These are phyloP conservation scores for Syzygium aqueum DNA, from an alignment of 345 rosid species.

Conservation along the genomic window DNA sequence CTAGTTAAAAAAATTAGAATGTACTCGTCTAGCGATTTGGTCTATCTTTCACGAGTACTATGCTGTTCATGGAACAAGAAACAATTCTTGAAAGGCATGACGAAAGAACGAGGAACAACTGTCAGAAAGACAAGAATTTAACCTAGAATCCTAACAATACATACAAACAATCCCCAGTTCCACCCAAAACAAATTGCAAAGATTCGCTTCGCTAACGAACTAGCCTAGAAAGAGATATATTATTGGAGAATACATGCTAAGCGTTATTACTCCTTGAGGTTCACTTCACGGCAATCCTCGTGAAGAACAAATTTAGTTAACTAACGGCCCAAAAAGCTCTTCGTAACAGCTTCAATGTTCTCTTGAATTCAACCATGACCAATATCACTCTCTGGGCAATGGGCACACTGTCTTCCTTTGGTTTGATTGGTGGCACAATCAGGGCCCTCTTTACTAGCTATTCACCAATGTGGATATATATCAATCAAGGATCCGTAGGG, in stretches of 20 bases:
- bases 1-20: background rate
- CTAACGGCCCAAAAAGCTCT: background rate
- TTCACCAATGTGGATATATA: too few species aligned
- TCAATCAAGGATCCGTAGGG: too few species aligned
- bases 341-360: background rate
- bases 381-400: too few species aligned
- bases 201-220: background rate
- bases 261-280: background rate
- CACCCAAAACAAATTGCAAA: background rate
- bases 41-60: background rate
- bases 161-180: background rate
- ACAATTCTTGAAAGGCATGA: background rate
- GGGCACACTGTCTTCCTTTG: too few species aligned
- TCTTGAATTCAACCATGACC: background rate
- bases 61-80: background rate
- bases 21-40: background rate
- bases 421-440: too few species aligned
- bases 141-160: background rate
- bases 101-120: accelerated
- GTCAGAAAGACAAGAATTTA: background rate
- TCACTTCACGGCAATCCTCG: background rate
- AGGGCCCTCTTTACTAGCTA: too few species aligned
- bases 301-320: background rate
- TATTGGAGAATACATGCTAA: background rate
- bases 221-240: background rate